Evolutionary conservation across 768 basidiomycete species (phyloP), one percentile per base, ranked within the genome.

Genomic region (Leccinum boreale): DNA sequence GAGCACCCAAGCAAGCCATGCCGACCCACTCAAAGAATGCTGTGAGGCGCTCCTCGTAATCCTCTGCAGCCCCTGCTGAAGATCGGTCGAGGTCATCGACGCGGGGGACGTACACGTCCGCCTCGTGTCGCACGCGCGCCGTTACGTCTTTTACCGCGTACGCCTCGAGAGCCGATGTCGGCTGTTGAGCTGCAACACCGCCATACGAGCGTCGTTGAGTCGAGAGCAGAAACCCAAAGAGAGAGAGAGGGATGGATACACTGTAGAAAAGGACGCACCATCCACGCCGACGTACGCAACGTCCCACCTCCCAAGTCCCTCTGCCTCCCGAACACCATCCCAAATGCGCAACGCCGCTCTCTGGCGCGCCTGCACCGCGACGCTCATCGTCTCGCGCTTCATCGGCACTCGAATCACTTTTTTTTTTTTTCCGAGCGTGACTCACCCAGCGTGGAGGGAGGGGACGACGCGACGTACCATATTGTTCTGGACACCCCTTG

Each of bases 11-110:
- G 56, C 76, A 77, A 3, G 83, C 85, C 82, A 90, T 80, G 7
- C 88, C 89, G 8, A 84, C 77, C 89, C 89, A 91, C 67, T 90
- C 89, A 52, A 87, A 85, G 15, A 89, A 70, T 3, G 65, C 70
- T 8, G 71, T 66, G 45, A 81, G 70, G 8, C 75, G 73, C 10
- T 74, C 72, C 7, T 79, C 68, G 78, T 84, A 84, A 56, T 85
- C 83, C 46, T 85, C 83, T 9, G 64, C 29, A n/a, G 59, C 70
- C 23, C 80, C 79, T 2, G 68, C 63, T n/a, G 64, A 58, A 1
- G 61, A 59, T 4, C 44, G 65, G 12, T 71, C 57, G 49, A 80
- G 61, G 8, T 64, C 58, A 7, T 69, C 67, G 4, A 69, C 48
- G n/a, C 31, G 53, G 29, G 84, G 83, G 35, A 84, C 68, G 56